phyloP scores from a whole-genome alignment of 495 filamentous ascomycete species.

The Glutinoglossum americanum region DNA sequence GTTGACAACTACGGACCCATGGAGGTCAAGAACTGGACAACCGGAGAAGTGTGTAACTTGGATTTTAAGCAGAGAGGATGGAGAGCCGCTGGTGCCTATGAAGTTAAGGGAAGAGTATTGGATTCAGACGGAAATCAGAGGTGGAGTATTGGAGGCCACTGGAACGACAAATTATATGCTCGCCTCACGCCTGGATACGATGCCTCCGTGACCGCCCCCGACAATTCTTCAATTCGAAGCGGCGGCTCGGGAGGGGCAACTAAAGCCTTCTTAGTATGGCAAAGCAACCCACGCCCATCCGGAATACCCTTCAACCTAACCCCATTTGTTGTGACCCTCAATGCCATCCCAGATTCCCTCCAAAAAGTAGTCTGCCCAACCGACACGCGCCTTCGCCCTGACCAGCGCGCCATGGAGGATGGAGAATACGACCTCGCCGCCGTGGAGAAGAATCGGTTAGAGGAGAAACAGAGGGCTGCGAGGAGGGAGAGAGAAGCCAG shows the following conservation, averaged over 20 bases:
- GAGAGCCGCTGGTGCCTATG: constrained; percentile 78
- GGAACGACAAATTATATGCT: constrained; percentile 96
- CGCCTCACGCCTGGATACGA: constrained; percentile 83
- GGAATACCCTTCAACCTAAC: constrained; percentile 94
- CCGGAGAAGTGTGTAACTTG: constrained; percentile 70
- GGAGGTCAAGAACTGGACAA: constrained; percentile 93
- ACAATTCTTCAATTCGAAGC: constrained; percentile 21
- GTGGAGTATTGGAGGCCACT: constrained; percentile 79
- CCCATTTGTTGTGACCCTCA: constrained; percentile 85
- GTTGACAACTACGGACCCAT: constrained; percentile 98
- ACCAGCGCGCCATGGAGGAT: constrained; percentile 98
- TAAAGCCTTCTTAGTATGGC: constrained; percentile 81
- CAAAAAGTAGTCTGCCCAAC: constrained; percentile 62
- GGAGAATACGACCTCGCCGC: constrained; percentile 87
- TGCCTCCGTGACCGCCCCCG: constrained; percentile 36
- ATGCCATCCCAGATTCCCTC: constrained; percentile 61
- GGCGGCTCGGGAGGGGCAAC: constrained; percentile 26
- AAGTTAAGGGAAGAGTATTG: constrained; percentile 65
- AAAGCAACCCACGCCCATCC: constrained; percentile 55
- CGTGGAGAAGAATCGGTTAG: constrained; percentile 80
- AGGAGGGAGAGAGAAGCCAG: constrained; percentile 46
- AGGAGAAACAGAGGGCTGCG: constrained; percentile 76
- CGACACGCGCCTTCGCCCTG: constrained; percentile 72
- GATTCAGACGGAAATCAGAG: constrained; percentile 50
- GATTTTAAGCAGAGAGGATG: constrained; percentile 94